Conservation (phyloP, 441 rosid species). For the Mallotus japonicus region DNA sequence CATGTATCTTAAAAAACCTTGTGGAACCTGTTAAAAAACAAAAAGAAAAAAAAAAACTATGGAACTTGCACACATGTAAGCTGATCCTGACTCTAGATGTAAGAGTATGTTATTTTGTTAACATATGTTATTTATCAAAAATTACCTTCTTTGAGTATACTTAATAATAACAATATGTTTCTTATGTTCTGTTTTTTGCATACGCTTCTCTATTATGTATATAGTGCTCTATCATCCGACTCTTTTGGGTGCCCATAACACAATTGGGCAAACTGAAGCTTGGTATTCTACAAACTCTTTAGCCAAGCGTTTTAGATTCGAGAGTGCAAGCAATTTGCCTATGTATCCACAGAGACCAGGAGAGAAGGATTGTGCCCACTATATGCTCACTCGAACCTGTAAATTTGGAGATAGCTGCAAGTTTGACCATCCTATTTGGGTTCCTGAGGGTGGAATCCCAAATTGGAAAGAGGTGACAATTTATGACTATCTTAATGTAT, state of each 20-base stretch:
- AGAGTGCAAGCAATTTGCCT: constrained; percentile 77
- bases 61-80: neutral
- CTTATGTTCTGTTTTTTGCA: constrained; percentile 29
- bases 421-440: constrained; percentile 99
- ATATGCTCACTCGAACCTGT: constrained; percentile 98
- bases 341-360: constrained; percentile 93
- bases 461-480: constrained; percentile 99
- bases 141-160: constrained; percentile 24
- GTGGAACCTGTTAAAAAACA: neutral
- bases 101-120: constrained; percentile 19
- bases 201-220: constrained; percentile 63
- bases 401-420: constrained; percentile 96
- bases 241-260: constrained; percentile 70
- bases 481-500: constrained; percentile 51
- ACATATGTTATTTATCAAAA: constrained; percentile 20
- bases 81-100: neutral
- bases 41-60: neutral
- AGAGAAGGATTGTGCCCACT: constrained; percentile 98
- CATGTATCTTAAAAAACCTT: neutral
- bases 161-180: constrained; percentile 42
- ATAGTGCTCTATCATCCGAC: constrained; percentile 88
- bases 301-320: constrained; percentile 89
- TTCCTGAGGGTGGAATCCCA: constrained; percentile 99
- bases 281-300: constrained; percentile 78
- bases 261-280: constrained; percentile 89